phyloP scores from a whole-genome alignment of 2,329 filamentous ascomycete genomes.

The Cephalotrichum gorgonifer region DNA sequence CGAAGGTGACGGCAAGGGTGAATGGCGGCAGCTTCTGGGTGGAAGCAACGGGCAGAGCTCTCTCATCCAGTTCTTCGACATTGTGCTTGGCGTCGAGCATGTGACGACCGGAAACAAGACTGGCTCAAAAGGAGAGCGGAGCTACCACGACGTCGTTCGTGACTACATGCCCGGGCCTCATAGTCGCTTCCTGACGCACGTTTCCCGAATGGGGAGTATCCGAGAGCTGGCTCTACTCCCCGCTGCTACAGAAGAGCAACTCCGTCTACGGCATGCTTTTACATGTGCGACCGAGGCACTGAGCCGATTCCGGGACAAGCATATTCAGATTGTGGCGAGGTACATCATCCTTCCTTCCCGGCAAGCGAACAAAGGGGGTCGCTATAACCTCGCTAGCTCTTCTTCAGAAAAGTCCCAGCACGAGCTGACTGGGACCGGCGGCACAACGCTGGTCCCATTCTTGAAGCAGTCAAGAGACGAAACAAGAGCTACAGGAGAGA shows the following conservation, averaged over 20 bases:
- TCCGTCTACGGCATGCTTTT: slow-evolving; percentile 38
- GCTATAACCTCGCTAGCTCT: slow-evolving; percentile 33
- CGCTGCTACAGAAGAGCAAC: slow-evolving; percentile 42
- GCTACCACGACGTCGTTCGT: slow-evolving; percentile 59
- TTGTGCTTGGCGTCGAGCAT: slow-evolving; percentile 77
- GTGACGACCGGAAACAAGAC: slow-evolving; percentile 19
- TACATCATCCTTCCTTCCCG: slow-evolving; percentile 79
- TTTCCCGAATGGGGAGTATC: slow-evolving; percentile 63
- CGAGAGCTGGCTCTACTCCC: slow-evolving; percentile 51
- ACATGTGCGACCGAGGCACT: slow-evolving; percentile 67
- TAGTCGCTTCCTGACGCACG: slow-evolving; percentile 63
- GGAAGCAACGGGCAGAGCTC: slow-evolving; percentile 92
- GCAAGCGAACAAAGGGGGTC: slow-evolving; percentile 18
- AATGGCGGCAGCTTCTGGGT: slow-evolving; percentile 72
- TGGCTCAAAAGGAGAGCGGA: slow-evolving; percentile 16
- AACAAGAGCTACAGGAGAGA: slow-evolving; percentile 37
- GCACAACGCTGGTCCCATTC: slow-evolving; percentile 80
- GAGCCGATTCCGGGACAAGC: slow-evolving; percentile 67
- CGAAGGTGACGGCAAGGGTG: slow-evolving; percentile 52
- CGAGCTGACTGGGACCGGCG: slow-evolving; percentile 72
- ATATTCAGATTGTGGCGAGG: slow-evolving; percentile 79
- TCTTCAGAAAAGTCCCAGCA: slow-evolving; percentile 21
- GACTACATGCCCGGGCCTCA: slow-evolving; percentile 87
- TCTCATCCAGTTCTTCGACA: slow-evolving; percentile 86
- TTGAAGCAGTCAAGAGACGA: slow-evolving; percentile 83